Conservation (phyloP, 2,329 filamentous ascomycete genomes). For the Aspergillus clavatus region DNA sequence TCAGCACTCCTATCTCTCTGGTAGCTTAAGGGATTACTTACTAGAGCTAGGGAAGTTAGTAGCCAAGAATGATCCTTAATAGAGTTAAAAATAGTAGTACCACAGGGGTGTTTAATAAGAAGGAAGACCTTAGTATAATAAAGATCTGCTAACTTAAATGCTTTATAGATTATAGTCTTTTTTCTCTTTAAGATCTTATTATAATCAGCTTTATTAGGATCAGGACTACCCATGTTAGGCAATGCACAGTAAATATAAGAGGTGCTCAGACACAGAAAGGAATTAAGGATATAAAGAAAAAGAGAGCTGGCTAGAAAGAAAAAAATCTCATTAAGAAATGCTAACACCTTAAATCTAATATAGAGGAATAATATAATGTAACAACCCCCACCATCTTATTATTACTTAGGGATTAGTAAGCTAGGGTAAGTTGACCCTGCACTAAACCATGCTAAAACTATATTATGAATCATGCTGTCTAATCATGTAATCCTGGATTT, state of each 20-base stretch:
- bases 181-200: neutral
- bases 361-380: neutral
- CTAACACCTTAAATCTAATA: neutral
- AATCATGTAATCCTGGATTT: neutral
- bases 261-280: neutral
- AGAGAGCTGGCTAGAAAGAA: neutral
- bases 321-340: neutral
- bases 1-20: neutral
- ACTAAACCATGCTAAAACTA: neutral
- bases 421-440: neutral
- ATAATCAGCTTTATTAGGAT: neutral
- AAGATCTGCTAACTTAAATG: constrained; percentile 5
- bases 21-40: neutral
- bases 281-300: neutral
- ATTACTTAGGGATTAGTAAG: neutral
- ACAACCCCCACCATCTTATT: neutral
- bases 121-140: constrained; percentile 7
- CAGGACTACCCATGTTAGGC: neutral
- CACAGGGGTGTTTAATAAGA: constrained; percentile 1
- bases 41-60: neutral
- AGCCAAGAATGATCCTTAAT: constrained; percentile 6
- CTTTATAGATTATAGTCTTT: constrained; percentile 1
- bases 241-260: neutral
- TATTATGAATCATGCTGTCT: neutral
- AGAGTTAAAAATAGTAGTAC: constrained; percentile 6